Evolutionary conservation across 768 basidiomycete species (phyloP).

Genomic region (Mycena pura): DNA sequence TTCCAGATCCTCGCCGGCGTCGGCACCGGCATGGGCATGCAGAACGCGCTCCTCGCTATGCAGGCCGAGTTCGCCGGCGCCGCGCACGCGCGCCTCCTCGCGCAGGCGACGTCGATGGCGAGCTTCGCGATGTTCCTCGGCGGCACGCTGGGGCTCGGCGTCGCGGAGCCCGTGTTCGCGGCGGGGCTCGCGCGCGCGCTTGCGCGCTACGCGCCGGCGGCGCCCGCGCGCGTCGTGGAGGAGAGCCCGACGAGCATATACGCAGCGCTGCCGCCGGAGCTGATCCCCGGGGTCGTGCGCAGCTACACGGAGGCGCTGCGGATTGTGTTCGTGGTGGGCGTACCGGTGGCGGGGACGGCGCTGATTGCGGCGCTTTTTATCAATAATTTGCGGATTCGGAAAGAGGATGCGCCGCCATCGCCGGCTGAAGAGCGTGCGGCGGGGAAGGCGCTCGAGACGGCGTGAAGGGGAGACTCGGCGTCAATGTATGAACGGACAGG

Average conservation of each 20-base stretch:
- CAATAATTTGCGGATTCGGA: no score
- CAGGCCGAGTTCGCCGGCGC: conserved; percentile 23
- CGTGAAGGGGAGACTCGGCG: no score
- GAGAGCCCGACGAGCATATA: conserved; percentile 24
- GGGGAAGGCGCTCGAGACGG: no score
- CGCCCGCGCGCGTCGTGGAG: conserved; percentile 4
- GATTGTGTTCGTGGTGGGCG: conserved; percentile 17
- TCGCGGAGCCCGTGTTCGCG: conserved; percentile 23
- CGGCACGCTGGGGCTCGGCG: conserved; percentile 14
- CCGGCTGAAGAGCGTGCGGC: no score
- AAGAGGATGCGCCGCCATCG: no score
- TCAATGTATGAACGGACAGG: no score
- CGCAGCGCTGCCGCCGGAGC: not conserved
- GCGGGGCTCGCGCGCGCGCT: conserved; percentile 12
- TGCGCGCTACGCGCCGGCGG: conserved; percentile 25
- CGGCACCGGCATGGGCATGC: conserved; percentile 27
- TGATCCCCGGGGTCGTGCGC: conserved; percentile 20
- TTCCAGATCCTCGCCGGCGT: conserved; percentile 28
- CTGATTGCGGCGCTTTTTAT: not conserved
- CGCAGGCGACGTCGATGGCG: conserved; percentile 25
- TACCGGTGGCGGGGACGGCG: not conserved
- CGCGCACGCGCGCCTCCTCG: conserved; percentile 4
- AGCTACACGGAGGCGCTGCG: conserved; percentile 3
- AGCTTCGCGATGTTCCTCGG: conserved; percentile 25
- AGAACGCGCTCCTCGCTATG: conserved; percentile 28